Base-by-base conservation (phyloP, 2,329 filamentous ascomycete genomes). In the Raffaelea ambrosiae region DNA sequence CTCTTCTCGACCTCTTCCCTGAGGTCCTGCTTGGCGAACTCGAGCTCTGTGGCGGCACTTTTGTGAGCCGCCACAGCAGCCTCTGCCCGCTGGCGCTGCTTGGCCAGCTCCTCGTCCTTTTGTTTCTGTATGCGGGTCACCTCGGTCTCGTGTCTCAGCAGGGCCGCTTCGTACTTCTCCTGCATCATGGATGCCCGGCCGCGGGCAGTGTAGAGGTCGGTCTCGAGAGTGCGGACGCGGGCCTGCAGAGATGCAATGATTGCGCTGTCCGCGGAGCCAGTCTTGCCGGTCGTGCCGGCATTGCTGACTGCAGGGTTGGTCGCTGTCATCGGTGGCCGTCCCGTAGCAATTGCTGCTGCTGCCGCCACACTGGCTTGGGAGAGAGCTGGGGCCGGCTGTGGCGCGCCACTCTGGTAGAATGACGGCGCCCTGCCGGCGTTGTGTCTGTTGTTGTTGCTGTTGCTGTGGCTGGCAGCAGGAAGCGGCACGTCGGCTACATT, bases 101-200 rank as follows among this genome's bases (percentile, higher is more conserved):
- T 81, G 5, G 77, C 76, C 10, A 81, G 48, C 53, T 84, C 77
- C 44, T 88, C 84, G 2, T 74, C 73, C 55, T 81, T 79, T 52
- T 77, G 64, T 54, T 81, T 81, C 56, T 79, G 80, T 48, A 87
- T 66, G 5, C 74, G 71, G 19, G 72, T 66, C 21, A 90, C 62
- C 55, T 83, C 75, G 21, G 74, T 72, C 44, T 86, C 79, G 57
- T 84, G 78, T 42, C 81, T 75, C 45, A 78, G 76, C 16, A 72
- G 69, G 0, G 73, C 68, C 56, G 79, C 83, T 44, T 83, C 76
- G 38, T 80, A 73, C 51, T 86, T 87, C 51, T 77, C 76, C 31
- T 87, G 79, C n/a, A 90, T 72, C 51, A 90, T 88, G 44, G 84
- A 75, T 23, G 81, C 81, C 61, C 90, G 86, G 44, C 87, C 87